Evolutionary conservation across 257 asterid genomes (phyloP).

Genomic region (Gentiana straminea): DNA sequence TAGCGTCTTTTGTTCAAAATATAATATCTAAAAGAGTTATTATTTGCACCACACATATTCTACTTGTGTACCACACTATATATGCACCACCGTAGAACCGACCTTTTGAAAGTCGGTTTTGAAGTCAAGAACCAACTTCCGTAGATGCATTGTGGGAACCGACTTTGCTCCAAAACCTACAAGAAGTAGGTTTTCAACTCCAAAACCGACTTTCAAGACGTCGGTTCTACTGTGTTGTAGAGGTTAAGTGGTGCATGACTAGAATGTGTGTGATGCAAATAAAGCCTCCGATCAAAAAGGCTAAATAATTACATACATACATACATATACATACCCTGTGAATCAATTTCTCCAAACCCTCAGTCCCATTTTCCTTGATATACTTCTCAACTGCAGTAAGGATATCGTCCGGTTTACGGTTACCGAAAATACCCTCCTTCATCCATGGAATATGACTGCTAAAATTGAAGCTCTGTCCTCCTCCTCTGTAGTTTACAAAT

Average conservation of each 20-base stretch:
- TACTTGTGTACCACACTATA: too few relatives aligned
- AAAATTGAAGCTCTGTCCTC: conserved; percentile 24
- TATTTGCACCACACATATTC: too few relatives aligned
- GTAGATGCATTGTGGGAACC: too few relatives aligned
- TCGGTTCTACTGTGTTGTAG: not conserved
- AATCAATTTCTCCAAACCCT: conserved; percentile 57
- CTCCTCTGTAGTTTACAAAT: conserved; percentile 24
- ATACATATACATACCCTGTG: conserved; percentile 38
- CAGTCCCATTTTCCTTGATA: conserved; percentile 56
- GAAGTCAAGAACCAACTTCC: too few relatives aligned
- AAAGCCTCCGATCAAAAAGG: too few relatives aligned
- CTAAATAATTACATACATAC: not conserved
- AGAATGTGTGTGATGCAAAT: not conserved
- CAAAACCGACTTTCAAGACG: not conserved
- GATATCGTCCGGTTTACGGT: conserved; percentile 49
- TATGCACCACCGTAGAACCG: not conserved
- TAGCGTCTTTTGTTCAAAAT: too few relatives aligned
- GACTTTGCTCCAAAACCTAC: too few relatives aligned
- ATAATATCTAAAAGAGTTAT: too few relatives aligned
- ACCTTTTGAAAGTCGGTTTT: not conserved
- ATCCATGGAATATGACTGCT: conserved; percentile 65
- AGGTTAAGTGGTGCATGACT: not conserved
- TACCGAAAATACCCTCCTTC: conserved; percentile 44
- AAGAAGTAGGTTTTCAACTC: too few relatives aligned
- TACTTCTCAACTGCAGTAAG: conserved; percentile 76